Evolutionary conservation across 202 grass and related monocot species (phyloP), one percentile per base, ranked within the genome.

Genomic region (Musa balbisiana): DNA sequence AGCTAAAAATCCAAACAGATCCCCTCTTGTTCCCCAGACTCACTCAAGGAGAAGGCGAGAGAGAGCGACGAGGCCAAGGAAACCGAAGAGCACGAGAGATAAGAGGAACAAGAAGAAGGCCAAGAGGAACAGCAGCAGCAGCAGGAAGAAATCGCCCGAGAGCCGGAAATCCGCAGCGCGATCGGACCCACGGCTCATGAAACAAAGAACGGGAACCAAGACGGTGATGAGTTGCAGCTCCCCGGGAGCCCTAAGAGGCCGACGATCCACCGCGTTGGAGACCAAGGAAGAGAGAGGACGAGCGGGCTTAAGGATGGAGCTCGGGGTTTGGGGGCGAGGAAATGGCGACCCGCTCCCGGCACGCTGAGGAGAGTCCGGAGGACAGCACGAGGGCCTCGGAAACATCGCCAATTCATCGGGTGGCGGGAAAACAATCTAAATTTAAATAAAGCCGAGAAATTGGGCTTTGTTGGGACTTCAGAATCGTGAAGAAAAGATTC

Each of bases 181-280:
- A 58, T 79, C 64, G 15, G 27, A 79, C 12, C 75, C 9, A 8
- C 76, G 76, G 76, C 76, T 69, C 65, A 59, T 69, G 52, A 69
- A 79, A 52, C 75, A 13, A 9, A 62, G 16, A 25, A 14, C 2
- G 23, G 13, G 17, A n/a, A 19, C 25, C 53, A 58, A 59, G 72
- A 76, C 23, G 21, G 33, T 43, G 33, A 43, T 43, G 3, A 43
- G 33, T 43, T 49, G 53, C 2, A 74, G 72, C 15, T 49, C n/a
- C 15, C 25, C 43, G 49, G 19, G 67, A 11, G 16, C 33, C 9
- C 56, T 21, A 51, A 27, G 27, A n/a, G 12, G 10, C 12, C 23
- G 0, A 43, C 50, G 66, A 69, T 69, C 66, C 66, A 69, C 49
- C 9, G 67, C 67, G n/a, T 51, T 51, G 43, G 67, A 70, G 9